Base-by-base conservation (phyloP, 139 green algal genomes). In the Nannochloris sp. region DNA sequence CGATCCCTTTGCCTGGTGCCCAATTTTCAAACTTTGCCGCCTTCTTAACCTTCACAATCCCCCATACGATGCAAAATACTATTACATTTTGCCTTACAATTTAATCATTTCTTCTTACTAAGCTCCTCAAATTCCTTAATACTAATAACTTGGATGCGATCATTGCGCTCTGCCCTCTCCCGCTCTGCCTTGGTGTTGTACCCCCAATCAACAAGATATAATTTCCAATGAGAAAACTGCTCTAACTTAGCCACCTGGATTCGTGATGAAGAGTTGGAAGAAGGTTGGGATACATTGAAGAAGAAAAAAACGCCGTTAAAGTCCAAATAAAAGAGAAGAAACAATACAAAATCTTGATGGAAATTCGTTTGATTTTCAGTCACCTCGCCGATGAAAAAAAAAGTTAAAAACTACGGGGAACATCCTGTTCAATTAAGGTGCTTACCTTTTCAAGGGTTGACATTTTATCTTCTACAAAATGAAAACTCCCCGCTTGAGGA, bases 381-480 rank as follows among this genome's bases (percentile, higher is more conserved):
- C n/a, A 53, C 54, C n/a, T 35, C 14, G 19, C n/a, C 24, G 46
- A 45, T 35, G 13, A 51, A 35, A 47, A 45, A 12, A 45, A 45
- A 9, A 9, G 35, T 36, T 45, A 9, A 19, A 9, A 48, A n/a
- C n/a, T n/a, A n/a, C n/a, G n/a, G n/a, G n/a, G n/a, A n/a, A n/a
- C n/a, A n/a, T n/a, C n/a, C 35, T 30, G 12, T 58, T 6, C 33
- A 47, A n/a, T 29, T 35, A 54, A n/a, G n/a, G n/a, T n/a, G 34
- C 65, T 6, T 32, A 95, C 88, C 81, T 94, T 95, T 38, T 96
- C 83, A 36, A 97, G 75, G 4, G 91, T 97, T 54, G 63, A 69
- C 24, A 89, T 64, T 72, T 95, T 96, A 67, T 97, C 91, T 67
- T 97, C 91, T 25, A 97, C 86, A 79, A 97, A 96, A 10, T 91